A percentile compares a stretch with the other conserved stretches of the same genome.
phyloP scores from a whole-genome alignment of 2,329 filamentous ascomycete species.

The Plenodomus tracheiphilus region DNA sequence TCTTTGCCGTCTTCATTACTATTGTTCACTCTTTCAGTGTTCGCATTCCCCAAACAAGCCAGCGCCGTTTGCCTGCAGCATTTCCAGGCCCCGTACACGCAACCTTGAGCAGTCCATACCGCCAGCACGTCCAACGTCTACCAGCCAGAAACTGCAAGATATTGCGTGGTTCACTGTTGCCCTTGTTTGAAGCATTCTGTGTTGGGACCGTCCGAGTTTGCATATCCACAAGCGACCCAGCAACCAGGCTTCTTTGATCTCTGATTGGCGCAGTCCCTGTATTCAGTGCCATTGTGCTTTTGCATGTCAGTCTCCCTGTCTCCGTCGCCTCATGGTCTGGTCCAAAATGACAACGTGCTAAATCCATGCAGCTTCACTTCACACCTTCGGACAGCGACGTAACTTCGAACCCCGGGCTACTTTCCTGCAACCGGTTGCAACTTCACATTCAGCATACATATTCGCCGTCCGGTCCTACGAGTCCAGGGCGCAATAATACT shows the following conservation, averaged over 20 bases:
- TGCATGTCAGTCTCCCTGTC: slow-evolving; percentile 28
- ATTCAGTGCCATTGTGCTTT: slow-evolving; percentile 35
- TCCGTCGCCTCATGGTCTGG: neutral
- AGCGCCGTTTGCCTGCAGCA: slow-evolving; percentile 22
- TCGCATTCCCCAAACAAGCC: slow-evolving; percentile 39
- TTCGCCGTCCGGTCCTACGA: slow-evolving; percentile 46
- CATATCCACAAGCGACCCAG: slow-evolving; percentile 21
- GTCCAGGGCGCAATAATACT: slow-evolving; percentile 62
- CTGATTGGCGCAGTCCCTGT: slow-evolving; percentile 29
- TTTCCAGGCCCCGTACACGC: slow-evolving; percentile 20
- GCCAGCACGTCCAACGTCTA: slow-evolving; percentile 2
- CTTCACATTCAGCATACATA: slow-evolving; percentile 42
- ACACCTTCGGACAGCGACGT: slow-evolving; percentile 35
- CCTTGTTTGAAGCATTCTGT: slow-evolving; percentile 3
- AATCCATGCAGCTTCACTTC: slow-evolving; percentile 27
- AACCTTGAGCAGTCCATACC: slow-evolving; percentile 15
- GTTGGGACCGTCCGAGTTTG: slow-evolving; percentile 17
- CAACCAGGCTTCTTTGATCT: slow-evolving; percentile 30
- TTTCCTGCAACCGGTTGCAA: slow-evolving; percentile 30
- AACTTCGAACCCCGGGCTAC: slow-evolving; percentile 29
- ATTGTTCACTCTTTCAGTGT: slow-evolving; percentile 45
- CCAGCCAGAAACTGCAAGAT: slow-evolving; percentile 4
- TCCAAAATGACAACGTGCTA: slow-evolving; percentile 9
- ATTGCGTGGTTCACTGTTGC: no score
- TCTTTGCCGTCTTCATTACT: slow-evolving; percentile 44